Evolutionary conservation across 2,329 filamentous ascomycete genomes (phyloP).

Genomic region (Hymenoscyphus infarciens): DNA sequence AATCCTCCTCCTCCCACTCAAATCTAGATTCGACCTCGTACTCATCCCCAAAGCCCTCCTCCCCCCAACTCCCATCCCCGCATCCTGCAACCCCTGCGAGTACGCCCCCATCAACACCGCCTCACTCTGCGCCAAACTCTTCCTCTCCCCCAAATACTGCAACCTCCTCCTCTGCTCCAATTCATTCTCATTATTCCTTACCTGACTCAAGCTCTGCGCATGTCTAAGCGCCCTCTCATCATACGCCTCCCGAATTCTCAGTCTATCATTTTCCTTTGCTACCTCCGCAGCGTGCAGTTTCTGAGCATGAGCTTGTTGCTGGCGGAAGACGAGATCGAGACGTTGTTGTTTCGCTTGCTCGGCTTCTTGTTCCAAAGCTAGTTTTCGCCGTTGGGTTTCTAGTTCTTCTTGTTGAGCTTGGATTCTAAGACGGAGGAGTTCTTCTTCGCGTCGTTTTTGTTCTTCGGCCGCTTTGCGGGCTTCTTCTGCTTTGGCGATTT

Average conservation of each 20-base stretch:
- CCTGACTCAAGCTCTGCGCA: conserved; percentile 18
- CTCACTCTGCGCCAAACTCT: conserved; percentile 20
- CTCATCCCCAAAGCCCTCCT: conserved; percentile 17
- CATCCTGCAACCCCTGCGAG: conserved; percentile 14
- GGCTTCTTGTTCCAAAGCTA: conserved; percentile 21
- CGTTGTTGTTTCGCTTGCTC: conserved; percentile 20
- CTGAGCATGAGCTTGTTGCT: conserved; percentile 19
- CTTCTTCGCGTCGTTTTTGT: conserved; percentile 16
- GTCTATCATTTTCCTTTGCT: conserved; percentile 22
- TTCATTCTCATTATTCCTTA: conserved; percentile 24
- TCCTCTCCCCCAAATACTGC: conserved; percentile 18
- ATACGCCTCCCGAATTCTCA: conserved; percentile 14
- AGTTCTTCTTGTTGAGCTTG: conserved; percentile 20
- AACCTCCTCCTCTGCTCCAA: conserved; percentile 19
- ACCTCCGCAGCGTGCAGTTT: conserved; percentile 15
- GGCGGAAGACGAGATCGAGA: conserved; percentile 15
- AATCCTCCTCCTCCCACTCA: conserved; percentile 6
- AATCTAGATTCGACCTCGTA: conserved; percentile 16
- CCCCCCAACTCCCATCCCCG: conserved; percentile 1
- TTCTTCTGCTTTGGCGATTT: conserved; percentile 18
- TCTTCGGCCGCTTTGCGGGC: conserved; percentile 17
- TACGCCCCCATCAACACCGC: conserved; percentile 16
- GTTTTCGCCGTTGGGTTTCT: conserved; percentile 10
- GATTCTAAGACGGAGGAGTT: conserved; percentile 16
- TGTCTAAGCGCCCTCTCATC: conserved; percentile 19